Conservation (phyloP, 2,329 filamentous ascomycete species). For the Paramyrothecium roridum region DNA sequence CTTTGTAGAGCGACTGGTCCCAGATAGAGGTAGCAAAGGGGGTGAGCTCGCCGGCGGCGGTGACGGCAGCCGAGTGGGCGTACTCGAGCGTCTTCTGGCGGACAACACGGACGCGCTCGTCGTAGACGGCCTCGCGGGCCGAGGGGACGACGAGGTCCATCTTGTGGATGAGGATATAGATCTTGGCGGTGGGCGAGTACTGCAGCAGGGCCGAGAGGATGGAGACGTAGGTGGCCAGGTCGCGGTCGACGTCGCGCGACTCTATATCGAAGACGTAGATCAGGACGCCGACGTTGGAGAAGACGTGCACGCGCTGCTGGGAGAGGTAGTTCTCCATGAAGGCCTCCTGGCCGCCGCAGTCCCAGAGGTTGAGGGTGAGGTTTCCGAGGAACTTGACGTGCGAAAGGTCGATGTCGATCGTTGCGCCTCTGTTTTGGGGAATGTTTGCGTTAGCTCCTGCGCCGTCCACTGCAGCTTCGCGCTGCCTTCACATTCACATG, state of each 20-base stretch:
- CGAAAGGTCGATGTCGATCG: slow-evolving; percentile 96
- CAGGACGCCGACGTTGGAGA: slow-evolving; percentile 91
- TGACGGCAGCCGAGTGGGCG: slow-evolving; percentile 39
- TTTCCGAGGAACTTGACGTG: slow-evolving; percentile 99
- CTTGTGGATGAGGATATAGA: slow-evolving; percentile 97
- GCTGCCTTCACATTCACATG: not conserved
- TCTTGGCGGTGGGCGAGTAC: slow-evolving; percentile 74
- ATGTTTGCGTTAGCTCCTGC: not conserved
- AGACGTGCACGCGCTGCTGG: slow-evolving; percentile 93
- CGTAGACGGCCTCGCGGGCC: slow-evolving; percentile 77
- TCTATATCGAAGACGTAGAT: slow-evolving; percentile 99
- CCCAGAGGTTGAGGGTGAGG: slow-evolving; percentile 95
- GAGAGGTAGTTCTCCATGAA: slow-evolving; percentile 99
- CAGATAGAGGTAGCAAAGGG: slow-evolving; percentile 96
- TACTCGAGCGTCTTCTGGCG: slow-evolving; percentile 66
- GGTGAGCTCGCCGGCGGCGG: slow-evolving; percentile 47
- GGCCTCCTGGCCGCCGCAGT: slow-evolving; percentile 96
- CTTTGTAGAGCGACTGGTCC: slow-evolving; percentile 97
- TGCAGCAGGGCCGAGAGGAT: slow-evolving; percentile 87
- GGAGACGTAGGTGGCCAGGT: slow-evolving; percentile 86
- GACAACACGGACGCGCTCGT: slow-evolving; percentile 76
- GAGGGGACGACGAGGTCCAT: slow-evolving; percentile 91
- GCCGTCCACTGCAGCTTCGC: not conserved
- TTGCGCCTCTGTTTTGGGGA: slow-evolving; percentile 62
- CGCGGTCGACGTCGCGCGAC: slow-evolving; percentile 88